A percentile compares a stretch with the other conserved stretches of the same genome.
These are phyloP conservation scores for sunflower (Helianthus annuus) DNA, from an alignment of 129 eudicot genomes.

Conservation along the genomic window DNA sequence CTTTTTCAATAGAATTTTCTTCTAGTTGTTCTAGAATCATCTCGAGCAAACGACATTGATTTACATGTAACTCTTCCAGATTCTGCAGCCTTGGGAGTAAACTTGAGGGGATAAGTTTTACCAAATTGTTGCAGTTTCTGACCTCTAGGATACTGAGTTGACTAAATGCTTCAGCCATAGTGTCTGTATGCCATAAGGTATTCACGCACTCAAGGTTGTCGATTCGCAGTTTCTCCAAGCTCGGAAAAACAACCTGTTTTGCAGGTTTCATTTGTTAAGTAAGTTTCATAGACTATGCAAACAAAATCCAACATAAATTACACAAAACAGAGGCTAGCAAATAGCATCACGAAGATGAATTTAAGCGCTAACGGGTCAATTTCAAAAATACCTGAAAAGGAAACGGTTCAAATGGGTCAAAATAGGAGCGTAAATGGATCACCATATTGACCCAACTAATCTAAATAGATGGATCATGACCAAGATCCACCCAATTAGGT, in stretches of 20 bases:
- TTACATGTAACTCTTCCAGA: slow-evolving; percentile 35
- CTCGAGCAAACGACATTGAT: slow-evolving; percentile 32
- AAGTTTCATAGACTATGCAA: slow-evolving; percentile 19
- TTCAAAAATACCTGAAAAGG: neutral
- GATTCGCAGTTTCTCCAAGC: slow-evolving; percentile 43
- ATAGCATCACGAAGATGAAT: slow-evolving; percentile 5
- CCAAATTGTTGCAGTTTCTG: slow-evolving; percentile 36
- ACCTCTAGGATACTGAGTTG: slow-evolving; percentile 36
- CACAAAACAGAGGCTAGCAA: slow-evolving; percentile 11
- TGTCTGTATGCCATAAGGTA: slow-evolving; percentile 30
- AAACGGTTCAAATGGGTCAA: neutral
- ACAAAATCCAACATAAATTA: neutral
- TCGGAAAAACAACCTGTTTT: slow-evolving; percentile 37
- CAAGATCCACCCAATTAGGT: neutral
- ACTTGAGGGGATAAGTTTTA: slow-evolving; percentile 25
- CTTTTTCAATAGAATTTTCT: slow-evolving; percentile 17
- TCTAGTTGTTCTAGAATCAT: slow-evolving; percentile 27
- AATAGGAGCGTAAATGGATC: neutral
- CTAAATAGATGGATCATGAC: neutral
- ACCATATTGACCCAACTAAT: slow-evolving; percentile 2
- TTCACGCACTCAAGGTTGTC: slow-evolving; percentile 32
- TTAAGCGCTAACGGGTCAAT: neutral
- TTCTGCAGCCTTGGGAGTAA: slow-evolving; percentile 32
- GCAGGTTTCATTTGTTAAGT: slow-evolving; percentile 8
- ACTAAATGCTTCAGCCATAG: slow-evolving; percentile 26